Evolutionary conservation across 2,329 filamentous ascomycete species (phyloP).

Genomic region (Botrytis pseudocinerea): DNA sequence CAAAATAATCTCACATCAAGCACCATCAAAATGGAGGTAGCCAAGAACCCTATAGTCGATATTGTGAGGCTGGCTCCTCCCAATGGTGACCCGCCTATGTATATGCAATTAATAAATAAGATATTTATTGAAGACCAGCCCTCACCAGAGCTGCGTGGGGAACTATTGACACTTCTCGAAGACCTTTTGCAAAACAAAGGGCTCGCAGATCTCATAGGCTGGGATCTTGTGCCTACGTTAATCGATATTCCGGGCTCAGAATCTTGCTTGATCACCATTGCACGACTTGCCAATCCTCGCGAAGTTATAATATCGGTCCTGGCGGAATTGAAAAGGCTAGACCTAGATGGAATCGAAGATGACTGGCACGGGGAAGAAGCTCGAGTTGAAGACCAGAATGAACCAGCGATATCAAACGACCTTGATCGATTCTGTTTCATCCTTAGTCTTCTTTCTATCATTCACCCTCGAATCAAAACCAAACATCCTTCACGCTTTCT

Average conservation of each 20-base stretch:
- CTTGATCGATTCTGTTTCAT: constrained; percentile 64
- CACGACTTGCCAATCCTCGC: constrained; percentile 74
- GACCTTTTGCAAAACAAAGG: constrained; percentile 65
- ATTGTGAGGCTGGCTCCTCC: constrained; percentile 2
- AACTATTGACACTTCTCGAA: constrained; percentile 63
- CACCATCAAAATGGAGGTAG: not conserved
- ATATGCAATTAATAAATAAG: not conserved
- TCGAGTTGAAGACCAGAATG: constrained; percentile 30
- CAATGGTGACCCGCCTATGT: not conserved
- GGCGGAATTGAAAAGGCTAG: constrained; percentile 64
- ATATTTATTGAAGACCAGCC: not conserved
- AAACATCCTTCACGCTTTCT: constrained; percentile 78
- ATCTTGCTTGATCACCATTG: constrained; percentile 70
- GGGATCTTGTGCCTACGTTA: constrained; percentile 78
- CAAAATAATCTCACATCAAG: too few species aligned
- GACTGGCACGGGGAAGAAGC: constrained; percentile 28
- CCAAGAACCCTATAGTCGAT: not conserved
- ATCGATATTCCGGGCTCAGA: constrained; percentile 68
- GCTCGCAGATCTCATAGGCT: constrained; percentile 75
- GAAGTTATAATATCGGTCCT: constrained; percentile 81
- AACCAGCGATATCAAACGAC: constrained; percentile 27
- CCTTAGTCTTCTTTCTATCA: constrained; percentile 68
- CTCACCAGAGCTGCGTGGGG: not conserved
- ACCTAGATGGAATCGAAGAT: constrained; percentile 47
- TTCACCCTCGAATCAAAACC: constrained; percentile 74